Conservation (phyloP, 768 basidiomycete species). For the Tricholoma bakamatsutake region DNA sequence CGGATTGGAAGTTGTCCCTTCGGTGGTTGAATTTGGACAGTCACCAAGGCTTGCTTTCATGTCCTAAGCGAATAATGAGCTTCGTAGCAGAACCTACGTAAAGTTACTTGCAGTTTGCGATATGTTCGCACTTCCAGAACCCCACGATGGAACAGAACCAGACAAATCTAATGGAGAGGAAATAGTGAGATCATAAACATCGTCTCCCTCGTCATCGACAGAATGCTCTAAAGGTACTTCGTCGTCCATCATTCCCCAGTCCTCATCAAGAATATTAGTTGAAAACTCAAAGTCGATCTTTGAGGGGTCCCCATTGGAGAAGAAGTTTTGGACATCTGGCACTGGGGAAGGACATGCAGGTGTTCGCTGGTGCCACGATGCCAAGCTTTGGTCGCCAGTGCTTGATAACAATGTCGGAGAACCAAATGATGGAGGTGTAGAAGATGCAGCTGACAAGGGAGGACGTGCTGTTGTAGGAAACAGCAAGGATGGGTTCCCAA, state of each 20-base stretch:
- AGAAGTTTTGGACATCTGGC: neutral
- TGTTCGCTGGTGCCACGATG: neutral
- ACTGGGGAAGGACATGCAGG: neutral
- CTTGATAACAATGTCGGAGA: constrained; percentile 12
- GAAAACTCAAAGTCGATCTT: constrained; percentile 24
- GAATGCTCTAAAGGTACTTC: constrained; percentile 25
- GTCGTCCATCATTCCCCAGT: constrained; percentile 75
- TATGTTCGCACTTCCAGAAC: constrained; percentile 23
- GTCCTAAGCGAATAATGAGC: neutral
- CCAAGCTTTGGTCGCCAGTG: neutral
- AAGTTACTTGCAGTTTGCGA: constrained; percentile 13
- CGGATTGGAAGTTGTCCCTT: neutral
- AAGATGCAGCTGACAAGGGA: neutral
- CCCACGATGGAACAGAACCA: constrained; percentile 10
- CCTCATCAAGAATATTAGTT: constrained; percentile 30
- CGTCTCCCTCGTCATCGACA: constrained; percentile 21
- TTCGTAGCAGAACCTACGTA: neutral
- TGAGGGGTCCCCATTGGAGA: neutral
- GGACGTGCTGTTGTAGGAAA: neutral
- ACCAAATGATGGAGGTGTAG: constrained; percentile 13
- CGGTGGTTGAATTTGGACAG: constrained; percentile 34
- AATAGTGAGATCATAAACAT: constrained; percentile 14
- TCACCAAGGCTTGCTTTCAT: constrained; percentile 26
- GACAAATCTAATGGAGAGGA: neutral
- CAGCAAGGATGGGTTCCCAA: constrained; percentile 16